Percentiles rank a stretch among this genome's conserved stretches.
These are phyloP conservation scores for Pseudogymnoascus sp. DNA, from an alignment of 2,329 filamentous ascomycete genomes.

Conservation along the genomic window DNA sequence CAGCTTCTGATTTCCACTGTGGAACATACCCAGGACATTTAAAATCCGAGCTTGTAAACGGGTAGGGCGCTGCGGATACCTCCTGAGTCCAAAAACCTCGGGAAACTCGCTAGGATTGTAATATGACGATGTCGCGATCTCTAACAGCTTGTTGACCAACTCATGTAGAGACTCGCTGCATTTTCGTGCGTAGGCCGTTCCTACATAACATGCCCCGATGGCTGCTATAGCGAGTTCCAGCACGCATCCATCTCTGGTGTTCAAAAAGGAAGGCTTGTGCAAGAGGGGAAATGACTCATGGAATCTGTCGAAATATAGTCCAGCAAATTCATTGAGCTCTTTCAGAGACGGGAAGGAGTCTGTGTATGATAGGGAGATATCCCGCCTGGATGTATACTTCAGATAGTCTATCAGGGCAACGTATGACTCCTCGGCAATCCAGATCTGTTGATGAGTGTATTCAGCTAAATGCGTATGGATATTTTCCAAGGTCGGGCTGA, in stretches of 20 bases:
- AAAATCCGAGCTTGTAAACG: slow-evolving; percentile 10
- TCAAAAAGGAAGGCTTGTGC: slow-evolving; percentile 10
- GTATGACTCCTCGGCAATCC: slow-evolving; percentile 7
- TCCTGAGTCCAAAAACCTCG: slow-evolving; percentile 2
- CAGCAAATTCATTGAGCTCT: slow-evolving; percentile 10
- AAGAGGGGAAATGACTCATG: slow-evolving; percentile 11
- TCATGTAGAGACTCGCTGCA: slow-evolving; percentile 9
- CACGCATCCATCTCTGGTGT: neutral
- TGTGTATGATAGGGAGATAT: neutral
- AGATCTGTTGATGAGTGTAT: slow-evolving; percentile 8
- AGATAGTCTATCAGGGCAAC: slow-evolving; percentile 6
- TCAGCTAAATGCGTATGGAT: neutral
- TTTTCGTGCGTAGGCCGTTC: slow-evolving; percentile 1
- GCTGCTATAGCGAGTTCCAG: slow-evolving; percentile 8
- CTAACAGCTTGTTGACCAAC: slow-evolving; percentile 3
- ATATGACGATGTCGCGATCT: slow-evolving; percentile 5
- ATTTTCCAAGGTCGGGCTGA: slow-evolving; percentile 2
- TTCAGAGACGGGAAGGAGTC: slow-evolving; percentile 5
- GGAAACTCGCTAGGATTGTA: neutral
- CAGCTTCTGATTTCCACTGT: slow-evolving; percentile 8
- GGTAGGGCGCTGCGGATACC: slow-evolving; percentile 2
- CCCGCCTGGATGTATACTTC: neutral
- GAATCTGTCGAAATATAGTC: slow-evolving; percentile 13
- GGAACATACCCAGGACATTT: slow-evolving; percentile 10
- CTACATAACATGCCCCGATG: slow-evolving; percentile 9